These are phyloP conservation scores for Fusarium graminum DNA, from an alignment of 2,329 filamentous ascomycete species.

Conservation along the genomic window DNA sequence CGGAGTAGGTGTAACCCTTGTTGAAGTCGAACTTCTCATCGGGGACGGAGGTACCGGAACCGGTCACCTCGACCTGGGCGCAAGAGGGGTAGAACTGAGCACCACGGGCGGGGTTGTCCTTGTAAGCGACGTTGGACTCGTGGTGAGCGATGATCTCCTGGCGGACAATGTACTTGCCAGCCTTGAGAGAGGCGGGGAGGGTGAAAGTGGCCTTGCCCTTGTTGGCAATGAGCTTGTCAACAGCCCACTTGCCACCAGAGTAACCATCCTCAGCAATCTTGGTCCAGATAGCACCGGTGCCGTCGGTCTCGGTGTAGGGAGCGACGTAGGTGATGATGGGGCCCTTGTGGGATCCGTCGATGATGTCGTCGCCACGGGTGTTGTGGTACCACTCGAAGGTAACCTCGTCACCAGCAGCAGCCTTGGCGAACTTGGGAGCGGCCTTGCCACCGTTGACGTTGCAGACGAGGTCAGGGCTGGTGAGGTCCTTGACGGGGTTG, in stretches of 20 bases:
- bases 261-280: conserved; percentile 57
- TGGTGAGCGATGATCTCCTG: conserved; percentile 69
- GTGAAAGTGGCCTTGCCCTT: conserved; percentile 64
- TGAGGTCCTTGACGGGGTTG: conserved; percentile 60
- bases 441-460: conserved; percentile 58
- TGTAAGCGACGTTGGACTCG: conserved; percentile 55
- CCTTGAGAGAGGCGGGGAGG: conserved; percentile 60
- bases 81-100: conserved; percentile 67
- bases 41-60: conserved; percentile 57
- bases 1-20: conserved; percentile 67
- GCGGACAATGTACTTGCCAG: conserved; percentile 67
- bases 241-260: conserved; percentile 59
- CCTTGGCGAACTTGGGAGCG: conserved; percentile 56
- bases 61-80: conserved; percentile 71
- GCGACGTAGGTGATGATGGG: conserved; percentile 68
- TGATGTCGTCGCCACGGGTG: conserved; percentile 64
- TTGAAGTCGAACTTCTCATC: conserved; percentile 60
- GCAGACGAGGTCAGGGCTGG: conserved; percentile 58
- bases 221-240: conserved; percentile 59
- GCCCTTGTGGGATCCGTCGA: conserved; percentile 65
- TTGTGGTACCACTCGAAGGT: conserved; percentile 66
- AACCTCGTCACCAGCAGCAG: conserved; percentile 63
- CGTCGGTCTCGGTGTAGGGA: conserved; percentile 56
- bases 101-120: conserved; percentile 52
- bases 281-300: conserved; percentile 65